Conservation (phyloP, 805 yeast species). For the Naumovozyma dairenensis region DNA sequence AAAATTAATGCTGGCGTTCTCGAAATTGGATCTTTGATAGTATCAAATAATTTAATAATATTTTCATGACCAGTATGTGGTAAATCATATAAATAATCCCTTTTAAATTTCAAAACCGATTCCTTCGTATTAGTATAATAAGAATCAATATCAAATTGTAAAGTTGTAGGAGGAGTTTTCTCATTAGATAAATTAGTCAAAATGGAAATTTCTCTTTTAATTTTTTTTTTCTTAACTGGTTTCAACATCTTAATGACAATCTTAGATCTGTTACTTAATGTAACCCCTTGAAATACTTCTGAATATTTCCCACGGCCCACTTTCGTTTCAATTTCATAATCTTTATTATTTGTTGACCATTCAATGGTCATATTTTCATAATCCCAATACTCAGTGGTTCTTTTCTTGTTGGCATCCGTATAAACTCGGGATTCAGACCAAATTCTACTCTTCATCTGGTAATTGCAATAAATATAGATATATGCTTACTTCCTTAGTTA, state of each 20-base stretch:
- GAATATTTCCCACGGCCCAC: conserved; percentile 91
- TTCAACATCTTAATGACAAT: conserved; percentile 85
- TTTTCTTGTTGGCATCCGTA: conserved; percentile 58
- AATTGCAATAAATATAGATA: no score
- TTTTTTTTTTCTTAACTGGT: conserved; percentile 88
- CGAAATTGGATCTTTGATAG: conserved; percentile 69
- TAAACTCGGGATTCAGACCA: conserved; percentile 54
- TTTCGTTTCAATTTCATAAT: conserved; percentile 71
- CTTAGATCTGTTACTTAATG: conserved; percentile 48
- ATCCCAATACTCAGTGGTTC: conserved; percentile 76
- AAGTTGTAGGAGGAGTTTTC: conserved; percentile 21
- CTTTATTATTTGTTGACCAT: conserved; percentile 47
- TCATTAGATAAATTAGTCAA: conserved; percentile 60
- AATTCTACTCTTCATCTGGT: conserved; percentile 28
- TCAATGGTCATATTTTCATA: conserved; percentile 57
- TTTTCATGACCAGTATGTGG: conserved; percentile 44
- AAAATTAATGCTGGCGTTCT: conserved; percentile 83
- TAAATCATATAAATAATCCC: conserved; percentile 21
- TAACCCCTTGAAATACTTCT: conserved; percentile 85
- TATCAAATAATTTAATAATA: conserved; percentile 64
- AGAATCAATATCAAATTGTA: conserved; percentile 15
- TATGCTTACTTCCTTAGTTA: no score
- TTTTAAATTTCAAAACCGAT: conserved; percentile 17
- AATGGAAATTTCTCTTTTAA: conserved; percentile 80
- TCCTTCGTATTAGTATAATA: conserved; percentile 25